Conservation (phyloP, 139 green algal species). For the Diplosphaera chodatii region DNA sequence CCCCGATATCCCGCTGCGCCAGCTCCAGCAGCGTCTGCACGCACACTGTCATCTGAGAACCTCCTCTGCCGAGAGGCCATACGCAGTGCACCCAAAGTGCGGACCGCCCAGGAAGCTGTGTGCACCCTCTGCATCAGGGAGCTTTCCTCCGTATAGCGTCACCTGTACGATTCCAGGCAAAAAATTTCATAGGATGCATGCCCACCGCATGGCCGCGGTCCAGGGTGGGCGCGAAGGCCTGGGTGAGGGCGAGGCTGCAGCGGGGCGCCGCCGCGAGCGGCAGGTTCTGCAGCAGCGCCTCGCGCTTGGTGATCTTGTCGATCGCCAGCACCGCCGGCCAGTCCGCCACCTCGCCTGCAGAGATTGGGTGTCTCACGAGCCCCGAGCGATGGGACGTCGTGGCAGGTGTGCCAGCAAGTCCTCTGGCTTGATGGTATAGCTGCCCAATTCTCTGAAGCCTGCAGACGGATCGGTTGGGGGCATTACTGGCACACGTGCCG, state of each 20-base stretch:
- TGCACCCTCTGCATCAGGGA: too few species aligned
- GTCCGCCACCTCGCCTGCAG: neutral
- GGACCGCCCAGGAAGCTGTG: too few species aligned
- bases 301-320: neutral
- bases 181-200: neutral
- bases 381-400: too few species aligned
- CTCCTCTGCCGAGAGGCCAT: neutral
- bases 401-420: too few species aligned
- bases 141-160: too few species aligned
- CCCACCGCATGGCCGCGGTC: neutral
- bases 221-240: neutral
- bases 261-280: neutral
- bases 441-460: too few species aligned
- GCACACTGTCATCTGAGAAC: too few species aligned
- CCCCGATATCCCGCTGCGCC: neutral
- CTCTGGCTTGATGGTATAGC: too few species aligned
- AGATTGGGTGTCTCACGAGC: too few species aligned
- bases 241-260: neutral
- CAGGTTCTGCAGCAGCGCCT: neutral
- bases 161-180: too few species aligned
- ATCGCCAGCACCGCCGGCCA: neutral
- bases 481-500: too few species aligned
- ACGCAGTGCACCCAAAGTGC: neutral
- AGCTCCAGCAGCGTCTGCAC: conserved; percentile 1
- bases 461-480: too few species aligned